Percentiles rank a stretch among this genome's conserved stretches.
phyloP scores from a whole-genome alignment of 176 grass and related monocot species.

The Aegilops tauschii region DNA sequence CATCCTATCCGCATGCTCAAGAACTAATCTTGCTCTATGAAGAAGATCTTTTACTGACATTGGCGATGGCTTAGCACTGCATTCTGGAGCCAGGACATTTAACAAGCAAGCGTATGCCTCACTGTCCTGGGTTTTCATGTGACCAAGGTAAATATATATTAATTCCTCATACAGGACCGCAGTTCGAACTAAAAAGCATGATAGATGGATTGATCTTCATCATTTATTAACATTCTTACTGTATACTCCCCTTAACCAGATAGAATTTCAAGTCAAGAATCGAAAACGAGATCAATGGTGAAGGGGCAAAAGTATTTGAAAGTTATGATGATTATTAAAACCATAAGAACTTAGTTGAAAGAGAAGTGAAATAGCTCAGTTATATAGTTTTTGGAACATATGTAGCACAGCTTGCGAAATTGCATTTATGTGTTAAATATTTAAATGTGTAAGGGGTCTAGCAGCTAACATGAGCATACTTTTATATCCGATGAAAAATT shows the following conservation, averaged over 20 bases:
- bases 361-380: not conserved
- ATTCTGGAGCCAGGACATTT: slow-evolving; percentile 90
- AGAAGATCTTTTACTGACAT: slow-evolving; percentile 81
- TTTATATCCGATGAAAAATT: slow-evolving; percentile 98
- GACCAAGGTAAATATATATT: slow-evolving; percentile 6
- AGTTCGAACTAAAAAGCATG: not conserved
- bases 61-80: slow-evolving; percentile 59
- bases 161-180: not conserved
- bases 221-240: slow-evolving; percentile 20
- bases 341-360: not conserved
- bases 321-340: not conserved
- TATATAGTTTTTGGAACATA: slow-evolving; percentile 6
- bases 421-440: slow-evolving; percentile 12
- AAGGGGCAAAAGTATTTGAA: slow-evolving; percentile 8
- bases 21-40: slow-evolving; percentile 85
- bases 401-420: not conserved
- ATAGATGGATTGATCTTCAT: not conserved
- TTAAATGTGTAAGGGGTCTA: not conserved
- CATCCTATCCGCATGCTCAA: slow-evolving; percentile 98
- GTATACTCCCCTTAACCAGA: not conserved
- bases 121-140: slow-evolving; percentile 69
- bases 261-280: slow-evolving; percentile 25
- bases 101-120: slow-evolving; percentile 91
- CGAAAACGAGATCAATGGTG: not conserved
- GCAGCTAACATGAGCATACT: slow-evolving; percentile 40